Conservation (phyloP, 2,329 filamentous ascomycete species). For the Chaetomium strumarium region DNA sequence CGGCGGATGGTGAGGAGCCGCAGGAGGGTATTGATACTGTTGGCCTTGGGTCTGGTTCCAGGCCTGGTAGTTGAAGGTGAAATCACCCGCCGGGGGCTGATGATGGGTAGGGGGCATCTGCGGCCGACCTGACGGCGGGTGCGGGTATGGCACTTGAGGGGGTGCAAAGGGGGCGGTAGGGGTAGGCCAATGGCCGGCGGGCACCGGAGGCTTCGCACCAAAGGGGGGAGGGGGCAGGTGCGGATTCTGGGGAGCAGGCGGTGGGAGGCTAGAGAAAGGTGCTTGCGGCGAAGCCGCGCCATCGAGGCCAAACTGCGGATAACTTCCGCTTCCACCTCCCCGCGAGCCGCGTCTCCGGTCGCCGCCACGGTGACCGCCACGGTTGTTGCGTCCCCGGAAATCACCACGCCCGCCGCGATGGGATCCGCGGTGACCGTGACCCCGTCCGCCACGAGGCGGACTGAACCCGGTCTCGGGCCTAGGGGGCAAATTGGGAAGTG, state of each 20-base stretch:
- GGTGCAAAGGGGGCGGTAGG: conserved; percentile 9
- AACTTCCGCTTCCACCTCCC: conserved; percentile 32
- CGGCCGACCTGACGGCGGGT: conserved; percentile 4
- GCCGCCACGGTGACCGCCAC: conserved; percentile 31
- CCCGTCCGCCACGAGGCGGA: conserved; percentile 13
- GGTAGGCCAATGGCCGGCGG: conserved; percentile 21
- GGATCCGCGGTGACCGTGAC: conserved; percentile 26
- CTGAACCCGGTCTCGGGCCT: conserved; percentile 33
- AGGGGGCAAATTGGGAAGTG: conserved; percentile 31
- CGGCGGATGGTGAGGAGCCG: conserved; percentile 20
- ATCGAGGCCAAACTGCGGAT: conserved; percentile 11
- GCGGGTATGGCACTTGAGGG: conserved; percentile 13
- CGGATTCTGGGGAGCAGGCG: conserved; percentile 18
- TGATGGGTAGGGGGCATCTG: conserved; percentile 11
- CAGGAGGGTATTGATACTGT: conserved; percentile 27
- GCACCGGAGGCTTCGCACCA: conserved; percentile 15
- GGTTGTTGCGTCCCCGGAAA: conserved; percentile 41
- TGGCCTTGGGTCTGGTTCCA: conserved; percentile 24
- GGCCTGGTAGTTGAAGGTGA: conserved; percentile 21
- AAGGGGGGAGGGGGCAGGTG: conserved; percentile 26
- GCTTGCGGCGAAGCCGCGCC: conserved; percentile 15
- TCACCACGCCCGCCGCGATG: conserved; percentile 40
- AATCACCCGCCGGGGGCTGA: conserved; percentile 13
- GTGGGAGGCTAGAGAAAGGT: conserved; percentile 10
- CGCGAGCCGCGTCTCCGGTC: conserved; percentile 32